These are phyloP conservation scores for Hypoxylon sp. DNA, from an alignment of 2,329 filamentous ascomycete species.

Conservation along the genomic window DNA sequence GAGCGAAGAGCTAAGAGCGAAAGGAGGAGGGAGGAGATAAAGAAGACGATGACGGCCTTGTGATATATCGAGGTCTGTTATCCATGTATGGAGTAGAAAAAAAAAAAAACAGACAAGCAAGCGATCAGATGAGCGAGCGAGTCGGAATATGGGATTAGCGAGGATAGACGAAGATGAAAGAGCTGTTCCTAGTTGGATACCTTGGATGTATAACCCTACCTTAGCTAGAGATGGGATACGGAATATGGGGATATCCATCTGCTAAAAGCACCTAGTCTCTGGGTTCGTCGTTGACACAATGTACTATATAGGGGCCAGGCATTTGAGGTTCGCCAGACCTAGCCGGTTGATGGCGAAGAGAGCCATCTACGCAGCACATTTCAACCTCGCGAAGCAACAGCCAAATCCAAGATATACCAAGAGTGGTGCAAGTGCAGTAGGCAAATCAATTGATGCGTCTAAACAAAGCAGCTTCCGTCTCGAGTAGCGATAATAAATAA, in stretches of 20 bases:
- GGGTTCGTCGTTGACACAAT: not conserved
- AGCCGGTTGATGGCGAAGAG: too few species aligned
- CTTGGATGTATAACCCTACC: not conserved
- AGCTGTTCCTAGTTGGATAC: not conserved
- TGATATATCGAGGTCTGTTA: not conserved
- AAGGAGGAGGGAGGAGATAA: constrained; percentile 6
- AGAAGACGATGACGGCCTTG: not conserved
- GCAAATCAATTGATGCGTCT: constrained; percentile 32
- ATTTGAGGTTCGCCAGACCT: too few species aligned
- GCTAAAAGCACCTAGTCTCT: not conserved
- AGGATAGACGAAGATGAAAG: constrained; percentile 7
- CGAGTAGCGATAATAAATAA: constrained; percentile 11
- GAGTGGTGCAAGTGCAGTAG: constrained; percentile 13
- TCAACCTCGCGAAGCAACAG: too few species aligned
- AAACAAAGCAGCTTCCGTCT: constrained; percentile 33
- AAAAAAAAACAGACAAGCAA: constrained; percentile 5
- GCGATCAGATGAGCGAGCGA: constrained; percentile 5
- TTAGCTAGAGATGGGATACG: not conserved
- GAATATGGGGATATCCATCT: not conserved
- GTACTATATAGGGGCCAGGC: not conserved
- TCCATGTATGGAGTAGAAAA: constrained; percentile 23
- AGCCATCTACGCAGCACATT: too few species aligned
- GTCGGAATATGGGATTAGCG: constrained; percentile 12
- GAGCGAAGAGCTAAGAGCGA: not conserved
- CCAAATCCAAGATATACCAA: not conserved